Evolutionary conservation across 331 rosid genomes (phyloP).

Genomic region (Pyracantha coccinea): DNA sequence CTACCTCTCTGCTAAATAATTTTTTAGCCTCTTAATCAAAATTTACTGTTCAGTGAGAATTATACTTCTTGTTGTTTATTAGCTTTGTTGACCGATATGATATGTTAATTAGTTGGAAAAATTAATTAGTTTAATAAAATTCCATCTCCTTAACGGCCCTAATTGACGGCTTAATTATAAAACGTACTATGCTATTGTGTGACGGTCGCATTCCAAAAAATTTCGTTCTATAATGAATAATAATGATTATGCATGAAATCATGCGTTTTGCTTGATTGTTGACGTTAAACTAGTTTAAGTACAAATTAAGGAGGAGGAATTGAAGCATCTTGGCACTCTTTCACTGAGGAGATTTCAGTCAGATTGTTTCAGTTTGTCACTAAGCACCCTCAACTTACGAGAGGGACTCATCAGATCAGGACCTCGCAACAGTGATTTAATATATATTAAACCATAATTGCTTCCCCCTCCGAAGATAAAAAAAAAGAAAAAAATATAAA

Average conservation of each 20-base stretch:
- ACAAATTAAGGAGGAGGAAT: not conserved
- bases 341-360: constrained; percentile 48
- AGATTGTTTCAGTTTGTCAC: constrained; percentile 42
- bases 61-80: not conserved
- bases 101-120: no score
- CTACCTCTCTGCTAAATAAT: not conserved
- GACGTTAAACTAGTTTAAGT: not conserved
- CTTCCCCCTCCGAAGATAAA: constrained; percentile 16
- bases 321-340: constrained; percentile 18
- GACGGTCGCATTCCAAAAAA: not conserved
- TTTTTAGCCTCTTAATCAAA: not conserved
- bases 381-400: constrained; percentile 9
- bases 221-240: not conserved
- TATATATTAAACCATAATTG: constrained; percentile 9
- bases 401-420: constrained; percentile 18
- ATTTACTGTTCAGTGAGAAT: not conserved
- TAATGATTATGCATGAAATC: not conserved
- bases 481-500: constrained; percentile 1
- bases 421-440: constrained; percentile 35
- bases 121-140: no score
- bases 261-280: not conserved
- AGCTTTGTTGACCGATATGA: not conserved
- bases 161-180: not conserved
- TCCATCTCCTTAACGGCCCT: not conserved
- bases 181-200: not conserved